Conservation (phyloP, 2,329 filamentous ascomycete species). For the Pseudogymnoascus sp. region DNA sequence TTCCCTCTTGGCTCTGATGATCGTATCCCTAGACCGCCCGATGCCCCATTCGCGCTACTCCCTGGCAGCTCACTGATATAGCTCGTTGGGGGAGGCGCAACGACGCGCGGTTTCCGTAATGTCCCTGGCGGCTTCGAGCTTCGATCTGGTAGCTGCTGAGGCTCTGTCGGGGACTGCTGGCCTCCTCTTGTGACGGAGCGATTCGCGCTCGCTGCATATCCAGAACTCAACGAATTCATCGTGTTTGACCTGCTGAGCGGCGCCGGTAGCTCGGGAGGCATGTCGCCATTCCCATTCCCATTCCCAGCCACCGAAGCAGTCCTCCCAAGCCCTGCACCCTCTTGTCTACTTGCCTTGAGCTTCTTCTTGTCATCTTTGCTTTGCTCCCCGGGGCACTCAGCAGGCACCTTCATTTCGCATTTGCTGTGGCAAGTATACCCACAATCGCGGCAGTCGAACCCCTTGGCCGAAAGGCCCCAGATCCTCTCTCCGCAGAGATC, state of each 20-base stretch:
- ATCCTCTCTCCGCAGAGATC: constrained; percentile 94
- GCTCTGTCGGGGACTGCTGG: constrained; percentile 41
- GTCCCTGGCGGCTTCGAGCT: constrained; percentile 18
- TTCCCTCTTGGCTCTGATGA: constrained; percentile 60
- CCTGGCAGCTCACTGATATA: constrained; percentile 65
- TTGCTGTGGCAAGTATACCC: constrained; percentile 98
- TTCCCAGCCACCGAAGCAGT: constrained; percentile 13
- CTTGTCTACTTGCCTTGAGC: constrained; percentile 77
- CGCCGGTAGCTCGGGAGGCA: constrained; percentile 51
- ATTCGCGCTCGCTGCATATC: constrained; percentile 71
- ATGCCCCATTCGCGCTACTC: constrained; percentile 37
- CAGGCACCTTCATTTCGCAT: constrained; percentile 97
- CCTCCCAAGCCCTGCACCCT: constrained; percentile 50
- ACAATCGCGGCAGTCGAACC: constrained; percentile 91
- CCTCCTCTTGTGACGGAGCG: constrained; percentile 60
- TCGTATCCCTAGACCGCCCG: constrained; percentile 21
- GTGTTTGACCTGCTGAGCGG: constrained; percentile 65
- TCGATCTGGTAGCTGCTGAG: constrained; percentile 36
- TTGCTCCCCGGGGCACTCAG: constrained; percentile 89
- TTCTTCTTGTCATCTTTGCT: constrained; percentile 94
- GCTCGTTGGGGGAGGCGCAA: constrained; percentile 77
- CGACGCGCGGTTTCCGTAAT: constrained; percentile 56
- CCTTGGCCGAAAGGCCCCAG: constrained; percentile 94
- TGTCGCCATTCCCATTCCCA: background rate
- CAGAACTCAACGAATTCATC: constrained; percentile 82